A percentile compares a stretch with the other conserved stretches of the same genome.
Conservation (phyloP, 2,329 filamentous ascomycete species). For the Cordyceps tenuipes region DNA sequence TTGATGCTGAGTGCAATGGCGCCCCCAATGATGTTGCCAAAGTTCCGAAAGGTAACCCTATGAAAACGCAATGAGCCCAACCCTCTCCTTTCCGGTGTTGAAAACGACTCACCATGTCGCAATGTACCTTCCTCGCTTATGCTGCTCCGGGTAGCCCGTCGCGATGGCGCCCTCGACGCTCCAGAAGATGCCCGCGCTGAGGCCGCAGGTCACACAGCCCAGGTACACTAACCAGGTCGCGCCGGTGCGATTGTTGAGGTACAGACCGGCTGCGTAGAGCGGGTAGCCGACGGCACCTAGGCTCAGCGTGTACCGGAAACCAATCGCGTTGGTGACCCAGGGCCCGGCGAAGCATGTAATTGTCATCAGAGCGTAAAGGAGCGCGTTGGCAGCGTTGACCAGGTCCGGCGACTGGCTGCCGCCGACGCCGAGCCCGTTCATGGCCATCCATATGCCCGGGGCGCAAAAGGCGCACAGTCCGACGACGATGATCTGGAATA, state of each 20-base stretch:
- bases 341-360: constrained; percentile 28
- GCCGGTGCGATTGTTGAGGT: constrained; percentile 56
- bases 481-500: constrained; percentile 30
- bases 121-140: constrained; percentile 48
- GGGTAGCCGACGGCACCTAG: constrained; percentile 50
- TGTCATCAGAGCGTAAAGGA: constrained; percentile 37
- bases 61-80: no score
- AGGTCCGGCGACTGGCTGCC: constrained; percentile 32
- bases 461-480: constrained; percentile 32
- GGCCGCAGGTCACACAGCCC: constrained; percentile 52
- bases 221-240: constrained; percentile 56
- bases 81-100: no score
- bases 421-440: constrained; percentile 30
- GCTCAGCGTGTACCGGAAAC: constrained; percentile 9
- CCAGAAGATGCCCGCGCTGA: constrained; percentile 60
- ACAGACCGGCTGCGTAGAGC: constrained; percentile 55
- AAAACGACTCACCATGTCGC: constrained; percentile 28
- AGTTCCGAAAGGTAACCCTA: neutral
- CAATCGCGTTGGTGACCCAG: no score
- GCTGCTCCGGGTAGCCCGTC: constrained; percentile 54
- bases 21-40: neutral
- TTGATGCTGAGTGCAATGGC: neutral
- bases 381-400: constrained; percentile 37
- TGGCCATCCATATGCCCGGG: constrained; percentile 34
- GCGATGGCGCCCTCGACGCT: constrained; percentile 59